Evolutionary conservation across 805 yeast species (phyloP), one percentile per base, ranked within the genome.

Genomic region (Naumovozyma dairenensis): DNA sequence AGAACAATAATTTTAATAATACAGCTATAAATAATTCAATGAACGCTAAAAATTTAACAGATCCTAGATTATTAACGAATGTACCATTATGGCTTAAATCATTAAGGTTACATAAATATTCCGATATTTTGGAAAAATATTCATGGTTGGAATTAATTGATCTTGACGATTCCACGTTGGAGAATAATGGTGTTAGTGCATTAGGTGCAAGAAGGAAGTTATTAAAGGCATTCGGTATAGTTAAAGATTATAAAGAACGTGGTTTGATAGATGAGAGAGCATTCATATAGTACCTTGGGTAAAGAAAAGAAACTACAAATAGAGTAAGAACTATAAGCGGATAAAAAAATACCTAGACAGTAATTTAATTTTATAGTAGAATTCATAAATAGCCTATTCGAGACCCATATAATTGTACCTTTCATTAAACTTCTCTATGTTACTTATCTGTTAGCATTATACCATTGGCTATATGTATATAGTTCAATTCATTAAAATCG

Each of bases 171-270:
- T 69, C 61, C 4, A 72, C 75, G 37, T 66, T 92, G 48, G 85
- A 79, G 44, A 68, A 67, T 3, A 67, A 76, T 37, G 99, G 99
- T 5, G 96, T 92, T 26, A 72, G 77, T 44, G 96, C 98, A 0
- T 67, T 92, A 44, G 99, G 99, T 5, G 99, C 99, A 1, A 69
- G 99, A 43, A 73, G 96, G 37, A 92, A 92, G 62, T 70, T 92
- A 56, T 63, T 92, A 49, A 92, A 92, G 63, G 93, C 94, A 24
- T 92, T 92, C 63, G 82, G 77, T 39, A 79, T 77, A 36, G 94
- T 89, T 29, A 75, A 74, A 49, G 79, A 70, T 24, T 66, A 67
- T 29, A 66, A 66, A 44, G 70, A 64, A 38, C 57, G 51, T 5
- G 64, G 66, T 5, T 35, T 51, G 25, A 59, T 62, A 26, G 60